Conservation (phyloP, 306 rosid genomes). For the Oxytropis ochrocephala region DNA sequence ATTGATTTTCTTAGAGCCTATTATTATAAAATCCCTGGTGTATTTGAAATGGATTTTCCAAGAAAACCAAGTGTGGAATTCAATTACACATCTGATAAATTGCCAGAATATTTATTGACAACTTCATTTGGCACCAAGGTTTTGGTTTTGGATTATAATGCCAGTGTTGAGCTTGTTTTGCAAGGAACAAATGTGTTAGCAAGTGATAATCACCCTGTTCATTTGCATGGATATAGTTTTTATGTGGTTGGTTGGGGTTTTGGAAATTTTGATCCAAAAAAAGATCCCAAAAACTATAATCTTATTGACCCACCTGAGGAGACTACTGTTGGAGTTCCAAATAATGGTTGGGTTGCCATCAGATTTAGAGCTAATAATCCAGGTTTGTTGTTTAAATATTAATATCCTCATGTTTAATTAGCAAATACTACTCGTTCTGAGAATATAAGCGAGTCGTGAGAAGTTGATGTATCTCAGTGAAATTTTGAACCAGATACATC, state of each 20-base stretch:
- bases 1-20: constrained; percentile 40
- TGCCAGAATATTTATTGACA: constrained; percentile 23
- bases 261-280: constrained; percentile 48
- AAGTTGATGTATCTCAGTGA: too few species aligned
- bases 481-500: too few species aligned
- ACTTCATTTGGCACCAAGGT: constrained; percentile 38
- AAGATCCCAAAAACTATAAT: constrained; percentile 41
- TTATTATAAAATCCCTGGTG: constrained; percentile 34
- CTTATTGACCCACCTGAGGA: constrained; percentile 50
- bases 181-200: constrained; percentile 39
- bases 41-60: constrained; percentile 35
- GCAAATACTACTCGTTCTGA: too few species aligned
- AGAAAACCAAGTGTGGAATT: constrained; percentile 19
- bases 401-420: not conserved
- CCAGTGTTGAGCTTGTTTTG: constrained; percentile 41
- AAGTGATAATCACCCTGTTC: constrained; percentile 46
- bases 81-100: constrained; percentile 27
- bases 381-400: constrained; percentile 5
- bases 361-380: constrained; percentile 43
- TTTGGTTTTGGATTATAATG: constrained; percentile 41
- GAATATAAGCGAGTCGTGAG: too few species aligned
- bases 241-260: constrained; percentile 53
- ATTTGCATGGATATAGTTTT: constrained; percentile 53
- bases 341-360: constrained; percentile 41
- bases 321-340: constrained; percentile 49